A percentile compares a stretch with the other conserved stretches of the same genome.
Conservation (phyloP, 306 rosid species). For the Gastrolobium bilobum region DNA sequence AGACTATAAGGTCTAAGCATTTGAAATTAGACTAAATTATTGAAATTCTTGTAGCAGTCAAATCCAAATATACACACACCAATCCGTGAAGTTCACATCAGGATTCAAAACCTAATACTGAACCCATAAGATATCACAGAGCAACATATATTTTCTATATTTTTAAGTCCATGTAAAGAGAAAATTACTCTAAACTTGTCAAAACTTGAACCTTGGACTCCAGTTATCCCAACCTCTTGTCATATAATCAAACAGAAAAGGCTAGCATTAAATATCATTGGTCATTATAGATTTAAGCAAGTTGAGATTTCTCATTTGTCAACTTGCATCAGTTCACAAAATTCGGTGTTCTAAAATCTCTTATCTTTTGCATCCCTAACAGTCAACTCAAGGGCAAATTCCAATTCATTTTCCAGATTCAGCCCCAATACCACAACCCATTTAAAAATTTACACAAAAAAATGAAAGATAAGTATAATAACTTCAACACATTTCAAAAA, state of each 20-base stretch:
- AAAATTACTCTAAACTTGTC: neutral
- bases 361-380: neutral
- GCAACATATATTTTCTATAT: neutral
- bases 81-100: neutral
- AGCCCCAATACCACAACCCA: too few species aligned
- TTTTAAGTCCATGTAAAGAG: neutral
- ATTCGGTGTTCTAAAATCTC: neutral
- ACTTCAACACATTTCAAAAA: too few species aligned
- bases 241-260: neutral
- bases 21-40: slow-evolving; percentile 23
- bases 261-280: too few species aligned
- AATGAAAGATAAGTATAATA: too few species aligned
- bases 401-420: too few species aligned
- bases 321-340: neutral
- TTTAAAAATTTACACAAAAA: neutral
- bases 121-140: neutral
- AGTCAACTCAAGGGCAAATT: neutral
- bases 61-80: neutral
- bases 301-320: neutral
- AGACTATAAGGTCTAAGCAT: neutral
- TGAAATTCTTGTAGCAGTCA: neutral
- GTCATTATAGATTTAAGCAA: too few species aligned
- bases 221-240: neutral
- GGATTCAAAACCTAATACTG: slow-evolving; percentile 13
- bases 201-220: neutral